Evolutionary conservation across 192 early-diverging fungal species (phyloP), one percentile per base, ranked within the genome.

Genomic region (Dispira simplex): DNA sequence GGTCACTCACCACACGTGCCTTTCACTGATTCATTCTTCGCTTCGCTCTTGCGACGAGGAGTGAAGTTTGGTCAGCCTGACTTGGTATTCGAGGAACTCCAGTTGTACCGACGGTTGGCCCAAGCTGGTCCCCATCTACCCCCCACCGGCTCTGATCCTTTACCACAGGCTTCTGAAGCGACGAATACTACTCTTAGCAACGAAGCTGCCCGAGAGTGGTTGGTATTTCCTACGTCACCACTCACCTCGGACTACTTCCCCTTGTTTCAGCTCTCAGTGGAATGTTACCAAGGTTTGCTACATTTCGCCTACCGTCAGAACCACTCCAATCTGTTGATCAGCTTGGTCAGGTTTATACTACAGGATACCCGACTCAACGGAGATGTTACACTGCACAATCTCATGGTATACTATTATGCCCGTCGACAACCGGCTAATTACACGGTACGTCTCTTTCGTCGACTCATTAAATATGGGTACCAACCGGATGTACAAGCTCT

Each of bases 401-500:
- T 39, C 32, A 39, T 39, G 32, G 32, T 39, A 6, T 39, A 39
- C 6, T 39, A 39, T 39, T 39, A 39, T 6, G 32, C 32, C 32
- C 32, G 32, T 39, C 32, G 32, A 39, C 32, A 39, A 39, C 32
- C 32, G 32, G 32, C 32, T 6, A 39, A 39, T 39, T 39, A 39
- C 32, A 39, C 32, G 32, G 32, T 39, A 39, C 32, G 32, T 39
- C 32, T 39, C 32, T 39, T 39, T 6, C 32, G 32, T 39, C 32
- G 32, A 39, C 32, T 51, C 21, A 53, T 16, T 3, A 46, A 8
- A 2, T 0, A 28, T 1, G 45, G n/a, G 26, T 49, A 54, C 18
- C 26, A 66, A n/a, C 9, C 39, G 44, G 44, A 21, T 32, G 12
- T 46, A 46, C n/a, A 53, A 55, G 21, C 11, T 46, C 26, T 69